Base-by-base conservation (phyloP, 2,329 filamentous ascomycete genomes). In the Aspergillus sp. region DNA sequence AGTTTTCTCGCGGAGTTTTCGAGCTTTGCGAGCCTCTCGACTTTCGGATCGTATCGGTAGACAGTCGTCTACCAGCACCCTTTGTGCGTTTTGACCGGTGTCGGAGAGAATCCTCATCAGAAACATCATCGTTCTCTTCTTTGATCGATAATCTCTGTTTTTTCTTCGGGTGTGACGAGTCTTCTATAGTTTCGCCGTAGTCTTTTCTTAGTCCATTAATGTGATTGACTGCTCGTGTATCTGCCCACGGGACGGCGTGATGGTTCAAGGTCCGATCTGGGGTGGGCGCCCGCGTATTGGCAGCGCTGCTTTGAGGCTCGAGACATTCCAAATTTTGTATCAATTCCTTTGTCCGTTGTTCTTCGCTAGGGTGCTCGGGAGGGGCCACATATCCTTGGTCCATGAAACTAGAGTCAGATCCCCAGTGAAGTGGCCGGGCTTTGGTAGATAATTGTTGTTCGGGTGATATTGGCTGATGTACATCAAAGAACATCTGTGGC, bases 321-420 rank as follows among this genome's bases (percentile, higher is more conserved):
- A 89, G 75, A 62, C 85, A 84, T 50, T 81, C 78, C 46, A 90
- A 73, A 39, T 82, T 79, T 12, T 82, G 80, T 15, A 88, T 72
- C 44, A 86, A 79, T 34, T 81, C 78, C 59, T 82, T 79, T 39
- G 83, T 80, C 33, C 86, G 72, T 12, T 82, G 80, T 58, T 87
- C 85, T 33, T 79, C 78, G 3, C 84, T 84, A 39, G 87, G 85
- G 63, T 83, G 81, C 58, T 80, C 75, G 6, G 81, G 78, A 9
- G 79, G 77, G 1, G 86, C 82, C 6, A 83, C 75, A 65, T 87
- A 91, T n/a, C 80, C 81, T 64, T 84, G 83, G 5, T 79, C 70
- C 60, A 77, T 80, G 68, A 91, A 91, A 57, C 79, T 84, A n/a
- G 80, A 71, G 70, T 91, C 88, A 1, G 88, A 88, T 9, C 88